phyloP scores from a whole-genome alignment of 2,329 filamentous ascomycete species.

The Tolypocladium album region DNA sequence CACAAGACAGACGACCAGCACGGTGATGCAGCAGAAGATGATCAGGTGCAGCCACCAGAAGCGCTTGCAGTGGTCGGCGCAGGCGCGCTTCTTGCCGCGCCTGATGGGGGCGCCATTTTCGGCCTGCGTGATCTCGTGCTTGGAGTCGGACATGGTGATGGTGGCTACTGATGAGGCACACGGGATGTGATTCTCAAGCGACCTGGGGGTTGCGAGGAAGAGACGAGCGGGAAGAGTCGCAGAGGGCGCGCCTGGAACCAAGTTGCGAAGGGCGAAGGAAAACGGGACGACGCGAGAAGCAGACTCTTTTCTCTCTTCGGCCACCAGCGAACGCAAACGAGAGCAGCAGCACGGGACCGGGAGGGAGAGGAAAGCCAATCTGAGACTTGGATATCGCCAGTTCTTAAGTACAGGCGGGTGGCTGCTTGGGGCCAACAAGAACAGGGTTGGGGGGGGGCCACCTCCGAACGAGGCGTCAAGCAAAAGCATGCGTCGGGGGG shows the following conservation, averaged over 20 bases:
- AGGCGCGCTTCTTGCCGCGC: conserved; percentile 24
- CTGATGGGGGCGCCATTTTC: conserved; percentile 18
- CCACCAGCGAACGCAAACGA: conserved; percentile 1
- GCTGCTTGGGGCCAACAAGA: too few relatives aligned
- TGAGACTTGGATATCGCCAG: conserved; percentile 4
- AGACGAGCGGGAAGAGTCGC: background rate
- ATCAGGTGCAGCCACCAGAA: conserved; percentile 55
- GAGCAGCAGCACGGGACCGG: background rate
- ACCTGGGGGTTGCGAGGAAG: background rate
- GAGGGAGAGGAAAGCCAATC: background rate
- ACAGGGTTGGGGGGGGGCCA: background rate
- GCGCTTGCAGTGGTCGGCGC: conserved; percentile 36
- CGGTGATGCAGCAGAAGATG: conserved; percentile 33
- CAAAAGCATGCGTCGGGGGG: background rate
- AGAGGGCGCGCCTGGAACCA: background rate
- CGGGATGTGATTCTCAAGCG: background rate
- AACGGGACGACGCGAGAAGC: background rate
- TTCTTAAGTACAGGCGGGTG: conserved; percentile 2
- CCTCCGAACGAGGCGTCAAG: background rate
- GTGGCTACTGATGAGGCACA: background rate
- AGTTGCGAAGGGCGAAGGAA: background rate
- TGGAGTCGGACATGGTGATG: conserved; percentile 25
- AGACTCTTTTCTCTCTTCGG: background rate
- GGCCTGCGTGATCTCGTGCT: conserved; percentile 21
- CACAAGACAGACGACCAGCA: conserved; percentile 48